Conservation (phyloP, 176 grass and related monocot species). For the Bothriochloa decipiens region DNA sequence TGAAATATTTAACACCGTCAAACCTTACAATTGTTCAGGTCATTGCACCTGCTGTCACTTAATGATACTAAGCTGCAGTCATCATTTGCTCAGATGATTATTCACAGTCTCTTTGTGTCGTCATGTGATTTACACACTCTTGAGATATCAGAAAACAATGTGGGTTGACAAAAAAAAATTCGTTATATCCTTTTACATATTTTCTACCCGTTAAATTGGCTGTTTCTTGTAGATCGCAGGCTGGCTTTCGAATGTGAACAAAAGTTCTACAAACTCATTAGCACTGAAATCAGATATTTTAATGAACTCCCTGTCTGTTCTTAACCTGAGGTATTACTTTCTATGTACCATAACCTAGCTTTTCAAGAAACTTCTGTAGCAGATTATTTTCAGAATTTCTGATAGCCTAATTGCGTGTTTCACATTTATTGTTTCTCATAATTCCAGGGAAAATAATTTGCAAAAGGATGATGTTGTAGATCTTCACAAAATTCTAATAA, state of each 20-base stretch:
- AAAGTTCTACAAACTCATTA: constrained; percentile 35
- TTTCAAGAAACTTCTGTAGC: constrained; percentile 4
- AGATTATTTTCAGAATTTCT: constrained; percentile 8
- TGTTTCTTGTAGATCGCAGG: constrained; percentile 51
- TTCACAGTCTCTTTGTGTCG: constrained; percentile 47
- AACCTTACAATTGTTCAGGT: constrained; percentile 46
- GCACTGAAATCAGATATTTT: constrained; percentile 33
- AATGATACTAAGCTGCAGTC: constrained; percentile 54
- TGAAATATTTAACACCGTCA: not conserved
- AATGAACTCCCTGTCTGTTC: constrained; percentile 51
- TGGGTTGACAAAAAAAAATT: constrained; percentile 40
- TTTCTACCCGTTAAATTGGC: not conserved
- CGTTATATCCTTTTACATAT: constrained; percentile 19
- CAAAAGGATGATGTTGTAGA: constrained; percentile 65
- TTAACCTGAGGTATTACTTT: constrained; percentile 57
- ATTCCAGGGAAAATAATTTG: constrained; percentile 81
- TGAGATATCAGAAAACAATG: constrained; percentile 64
- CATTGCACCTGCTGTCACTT: constrained; percentile 49
- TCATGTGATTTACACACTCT: constrained; percentile 52
- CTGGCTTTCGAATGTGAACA: constrained; percentile 37
- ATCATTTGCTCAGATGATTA: constrained; percentile 55
- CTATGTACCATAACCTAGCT: not conserved
- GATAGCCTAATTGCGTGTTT: constrained; percentile 22
- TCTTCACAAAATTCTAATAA: constrained; percentile 69
- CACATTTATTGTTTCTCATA: constrained; percentile 23